phyloP scores from a whole-genome alignment of 2,329 filamentous ascomycete genomes.

The Aspergillus bombycis region DNA sequence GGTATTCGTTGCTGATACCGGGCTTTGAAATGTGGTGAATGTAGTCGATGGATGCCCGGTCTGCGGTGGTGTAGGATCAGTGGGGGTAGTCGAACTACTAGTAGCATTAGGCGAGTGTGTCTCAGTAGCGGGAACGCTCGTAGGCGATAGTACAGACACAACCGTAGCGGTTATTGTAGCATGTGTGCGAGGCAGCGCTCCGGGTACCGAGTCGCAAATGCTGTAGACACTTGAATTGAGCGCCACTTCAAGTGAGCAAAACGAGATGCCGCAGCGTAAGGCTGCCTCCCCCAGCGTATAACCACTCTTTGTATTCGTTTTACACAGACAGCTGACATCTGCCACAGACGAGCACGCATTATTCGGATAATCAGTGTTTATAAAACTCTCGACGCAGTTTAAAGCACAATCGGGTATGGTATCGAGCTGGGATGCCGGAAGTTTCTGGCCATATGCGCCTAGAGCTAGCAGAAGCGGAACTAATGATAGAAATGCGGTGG shows the following conservation, averaged over 20 bases:
- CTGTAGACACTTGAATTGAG: constrained; percentile 50
- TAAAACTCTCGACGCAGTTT: constrained; percentile 65
- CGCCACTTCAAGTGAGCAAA: constrained; percentile 55
- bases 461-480: constrained; percentile 27
- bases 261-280: constrained; percentile 66
- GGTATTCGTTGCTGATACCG: constrained; percentile 20
- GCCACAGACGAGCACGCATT: constrained; percentile 53
- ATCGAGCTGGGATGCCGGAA: constrained; percentile 36
- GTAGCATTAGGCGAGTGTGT: constrained; percentile 5
- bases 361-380: constrained; percentile 61
- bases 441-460: constrained; percentile 23
- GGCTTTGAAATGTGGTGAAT: constrained; percentile 21
- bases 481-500: constrained; percentile 28
- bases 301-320: constrained; percentile 59
- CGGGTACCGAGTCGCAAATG: constrained; percentile 58
- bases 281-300: constrained; percentile 74
- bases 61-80: not conserved
- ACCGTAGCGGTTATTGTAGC: constrained; percentile 42
- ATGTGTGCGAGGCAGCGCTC: constrained; percentile 38
- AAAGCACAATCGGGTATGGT: constrained; percentile 63
- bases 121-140: constrained; percentile 10
- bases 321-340: constrained; percentile 67
- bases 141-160: constrained; percentile 17
- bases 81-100: not conserved
- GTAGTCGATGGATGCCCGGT: constrained; percentile 6